phyloP scores from a whole-genome alignment of 75 land plant genomes.

The Pinus albicaulis region DNA sequence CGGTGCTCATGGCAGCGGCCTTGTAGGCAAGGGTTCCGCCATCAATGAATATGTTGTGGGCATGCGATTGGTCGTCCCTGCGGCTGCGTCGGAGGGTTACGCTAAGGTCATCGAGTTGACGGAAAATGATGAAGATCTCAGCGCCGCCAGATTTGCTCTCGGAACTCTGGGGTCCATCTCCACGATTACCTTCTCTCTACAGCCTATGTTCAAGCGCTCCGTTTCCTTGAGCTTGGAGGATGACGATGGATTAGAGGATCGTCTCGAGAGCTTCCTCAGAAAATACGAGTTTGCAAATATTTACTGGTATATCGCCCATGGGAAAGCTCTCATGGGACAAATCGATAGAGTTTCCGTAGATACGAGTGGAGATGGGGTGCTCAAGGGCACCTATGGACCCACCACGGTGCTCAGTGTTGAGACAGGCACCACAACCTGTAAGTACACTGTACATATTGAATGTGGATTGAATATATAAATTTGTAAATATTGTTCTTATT shows the following conservation, averaged over 20 bases:
- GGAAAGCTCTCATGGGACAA: background rate
- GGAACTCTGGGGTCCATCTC: background rate
- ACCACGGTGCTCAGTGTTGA: background rate
- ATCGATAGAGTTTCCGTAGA: background rate
- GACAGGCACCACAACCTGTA: no score
- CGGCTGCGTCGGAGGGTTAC: slow-evolving; percentile 22
- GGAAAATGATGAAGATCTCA: background rate
- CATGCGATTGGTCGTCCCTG: slow-evolving; percentile 23
- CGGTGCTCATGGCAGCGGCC: slow-evolving; percentile 28
- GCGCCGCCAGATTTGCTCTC: slow-evolving; percentile 3
- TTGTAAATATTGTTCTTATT: background rate
- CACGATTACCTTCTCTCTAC: slow-evolving; percentile 15
- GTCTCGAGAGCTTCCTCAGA: background rate
- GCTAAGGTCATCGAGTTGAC: slow-evolving; percentile 4
- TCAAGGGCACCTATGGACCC: background rate
- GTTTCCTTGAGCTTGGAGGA: no score
- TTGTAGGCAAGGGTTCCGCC: background rate
- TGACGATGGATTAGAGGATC: no score
- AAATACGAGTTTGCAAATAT: background rate
- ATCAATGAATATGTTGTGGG: no score
- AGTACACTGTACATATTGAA: background rate
- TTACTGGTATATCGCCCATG: background rate
- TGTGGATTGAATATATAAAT: background rate
- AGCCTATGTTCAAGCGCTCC: slow-evolving; percentile 9
- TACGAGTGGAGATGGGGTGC: background rate